Base-by-base conservation (phyloP, 495 filamentous ascomycete species). In the Daldinia loculata region DNA sequence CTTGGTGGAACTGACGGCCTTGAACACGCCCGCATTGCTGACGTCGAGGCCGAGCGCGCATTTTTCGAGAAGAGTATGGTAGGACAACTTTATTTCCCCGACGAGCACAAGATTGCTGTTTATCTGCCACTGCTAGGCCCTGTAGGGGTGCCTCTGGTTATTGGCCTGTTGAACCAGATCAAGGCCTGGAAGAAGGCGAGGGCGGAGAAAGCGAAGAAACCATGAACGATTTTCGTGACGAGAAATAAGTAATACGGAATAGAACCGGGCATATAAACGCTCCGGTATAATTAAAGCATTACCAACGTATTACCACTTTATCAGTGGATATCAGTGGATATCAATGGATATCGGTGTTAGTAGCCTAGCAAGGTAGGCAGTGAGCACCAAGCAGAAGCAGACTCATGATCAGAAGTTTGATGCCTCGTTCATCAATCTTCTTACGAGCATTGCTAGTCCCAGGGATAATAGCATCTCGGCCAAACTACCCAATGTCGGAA, bases 1-100 rank as follows among this genome's bases (percentile, higher is more conserved):
- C 84, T 99, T 11, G 84, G 85, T 17, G 87, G 87, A 6, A 77
- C 80, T 3, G 82, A 85, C 19, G 85, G 85, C 2, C 82, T 99
- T 36, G 88, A 89, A 57, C 89, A 92, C 76, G 94, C 94, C 1
- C 84, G 91, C 7, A 89, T 94, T 15, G 96, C 96, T 6, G 94
- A 97, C 77, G 86, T 85, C 2, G 92, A 96, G 74, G 95, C 93
- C 0, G 96, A 99, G 80, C 90, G 90, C 57, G 95, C 94, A 3
- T 99, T 99, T 79, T 99, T 99, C 74, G 96, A 99, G 82, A 97
- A 96, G 79, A 96, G 91, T 75, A 99, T 99, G 95, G 95, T 99
- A 45, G 95, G 95, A 0, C 95, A 98, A 81, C 90, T 98, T 29
- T 67, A 98, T 92, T 87, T 99, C 93, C 95, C 95, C 2, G 96